Evolutionary conservation across 176 grass and related monocot genomes (phyloP).

Genomic region (Oryza punctata): DNA sequence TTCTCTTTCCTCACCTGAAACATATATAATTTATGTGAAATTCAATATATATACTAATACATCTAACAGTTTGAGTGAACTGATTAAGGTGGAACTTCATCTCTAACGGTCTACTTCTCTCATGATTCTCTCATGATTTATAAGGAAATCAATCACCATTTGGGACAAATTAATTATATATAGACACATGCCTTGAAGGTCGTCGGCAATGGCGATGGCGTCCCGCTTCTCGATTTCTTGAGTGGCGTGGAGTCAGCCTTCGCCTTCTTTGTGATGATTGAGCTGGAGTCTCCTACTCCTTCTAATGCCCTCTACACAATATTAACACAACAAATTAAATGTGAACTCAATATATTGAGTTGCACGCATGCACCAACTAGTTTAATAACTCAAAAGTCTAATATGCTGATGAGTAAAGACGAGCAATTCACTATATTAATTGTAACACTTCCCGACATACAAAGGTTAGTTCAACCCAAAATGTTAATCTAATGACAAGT

Average conservation of each 20-base stretch:
- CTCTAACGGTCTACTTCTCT: not conserved
- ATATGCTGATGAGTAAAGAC: too few relatives aligned
- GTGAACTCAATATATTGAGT: not conserved
- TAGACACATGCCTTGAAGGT: constrained; percentile 70
- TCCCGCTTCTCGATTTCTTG: constrained; percentile 75
- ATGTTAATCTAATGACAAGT: too few relatives aligned
- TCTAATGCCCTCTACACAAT: constrained; percentile 53
- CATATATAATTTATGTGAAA: not conserved
- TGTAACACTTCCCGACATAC: too few relatives aligned
- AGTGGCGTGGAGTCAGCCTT: constrained; percentile 21
- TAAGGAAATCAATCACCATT: not conserved
- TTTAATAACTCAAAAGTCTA: too few relatives aligned
- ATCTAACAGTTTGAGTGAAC: too few relatives aligned
- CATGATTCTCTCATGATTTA: too few relatives aligned
- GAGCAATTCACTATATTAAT: too few relatives aligned
- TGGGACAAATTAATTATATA: not conserved
- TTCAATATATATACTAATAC: not conserved
- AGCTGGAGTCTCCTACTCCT: constrained; percentile 54
- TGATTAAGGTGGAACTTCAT: not conserved
- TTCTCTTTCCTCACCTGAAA: constrained; percentile 99
- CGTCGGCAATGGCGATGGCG: constrained; percentile 62
- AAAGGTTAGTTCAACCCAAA: too few relatives aligned
- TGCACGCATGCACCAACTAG: too few relatives aligned
- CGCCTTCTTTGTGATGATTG: constrained; percentile 50
- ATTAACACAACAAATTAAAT: not conserved